phyloP scores from a whole-genome alignment of 1,139 yeast species.

The Saccharomycopsis phalli region DNA sequence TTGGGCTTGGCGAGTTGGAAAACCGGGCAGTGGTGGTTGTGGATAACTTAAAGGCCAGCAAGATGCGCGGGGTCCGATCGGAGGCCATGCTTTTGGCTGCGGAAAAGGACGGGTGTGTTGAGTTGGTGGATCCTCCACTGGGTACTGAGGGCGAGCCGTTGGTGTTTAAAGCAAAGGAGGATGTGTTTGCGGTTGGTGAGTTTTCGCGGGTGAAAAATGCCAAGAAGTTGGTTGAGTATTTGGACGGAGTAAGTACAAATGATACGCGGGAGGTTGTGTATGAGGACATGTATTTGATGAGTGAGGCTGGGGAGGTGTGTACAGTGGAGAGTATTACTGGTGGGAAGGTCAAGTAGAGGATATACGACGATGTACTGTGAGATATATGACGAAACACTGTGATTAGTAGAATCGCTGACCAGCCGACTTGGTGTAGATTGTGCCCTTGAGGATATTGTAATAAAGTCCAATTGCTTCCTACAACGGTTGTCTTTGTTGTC shows the following conservation, averaged over 20 bases:
- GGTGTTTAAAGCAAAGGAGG: conserved; percentile 22
- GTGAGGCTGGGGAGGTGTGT: neutral
- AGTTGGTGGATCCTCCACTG: conserved; percentile 34
- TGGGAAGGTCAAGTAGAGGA: neutral
- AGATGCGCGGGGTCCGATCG: conserved; percentile 53
- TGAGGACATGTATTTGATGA: conserved; percentile 1
- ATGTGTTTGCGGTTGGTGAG: neutral
- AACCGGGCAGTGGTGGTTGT: conserved; percentile 43
- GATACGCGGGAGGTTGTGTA: neutral
- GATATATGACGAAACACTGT: too few species aligned
- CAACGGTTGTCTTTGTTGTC: too few species aligned
- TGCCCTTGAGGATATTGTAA: too few species aligned
- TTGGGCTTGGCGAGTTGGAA: conserved; percentile 41
- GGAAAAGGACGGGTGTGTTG: conserved; percentile 26
- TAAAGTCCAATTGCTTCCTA: too few species aligned
- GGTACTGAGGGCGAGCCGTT: conserved; percentile 25
- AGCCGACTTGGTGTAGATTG: too few species aligned
- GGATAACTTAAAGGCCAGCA: conserved; percentile 55
- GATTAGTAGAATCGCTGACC: too few species aligned
- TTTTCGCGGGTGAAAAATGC: conserved; percentile 9
- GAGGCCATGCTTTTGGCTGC: conserved; percentile 57
- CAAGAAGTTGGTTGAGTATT: conserved; percentile 6
- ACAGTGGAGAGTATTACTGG: conserved; percentile 6
- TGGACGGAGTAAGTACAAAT: conserved; percentile 7
- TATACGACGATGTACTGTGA: too few species aligned